A percentile compares a stretch with the other conserved stretches of the same genome.
Conservation (phyloP, 306 rosid species). For the Prunus kanzakura region DNA sequence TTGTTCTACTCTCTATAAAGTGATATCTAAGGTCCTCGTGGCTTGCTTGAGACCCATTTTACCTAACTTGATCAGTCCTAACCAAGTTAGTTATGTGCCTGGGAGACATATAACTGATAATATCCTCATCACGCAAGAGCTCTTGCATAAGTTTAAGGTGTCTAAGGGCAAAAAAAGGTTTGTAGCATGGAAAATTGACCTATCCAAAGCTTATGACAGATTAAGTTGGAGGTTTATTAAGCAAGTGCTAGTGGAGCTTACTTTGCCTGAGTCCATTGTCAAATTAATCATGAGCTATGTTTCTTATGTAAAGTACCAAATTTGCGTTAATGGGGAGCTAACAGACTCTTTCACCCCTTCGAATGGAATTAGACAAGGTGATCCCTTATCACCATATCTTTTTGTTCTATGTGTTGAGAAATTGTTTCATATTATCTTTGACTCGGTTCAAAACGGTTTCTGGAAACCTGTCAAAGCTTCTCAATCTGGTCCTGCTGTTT, state of each 20-base stretch:
- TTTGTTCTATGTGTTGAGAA: not conserved
- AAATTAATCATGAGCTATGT: not conserved
- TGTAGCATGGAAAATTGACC: not conserved
- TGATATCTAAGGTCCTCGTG: not conserved
- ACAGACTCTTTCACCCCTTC: not conserved
- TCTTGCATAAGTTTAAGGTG: not conserved
- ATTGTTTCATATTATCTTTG: not conserved
- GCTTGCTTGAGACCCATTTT: not conserved
- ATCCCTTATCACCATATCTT: not conserved
- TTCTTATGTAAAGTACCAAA: not conserved
- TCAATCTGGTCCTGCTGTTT: fast-evolving
- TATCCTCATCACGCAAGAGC: not conserved
- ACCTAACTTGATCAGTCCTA: not conserved
- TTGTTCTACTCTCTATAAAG: not conserved
- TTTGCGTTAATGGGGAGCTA: not conserved
- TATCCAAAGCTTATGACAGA: not conserved
- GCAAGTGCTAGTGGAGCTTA: not conserved
- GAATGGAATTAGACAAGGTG: not conserved
- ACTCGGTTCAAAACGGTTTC: too few species aligned
- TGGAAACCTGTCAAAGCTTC: not conserved
- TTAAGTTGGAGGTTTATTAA: not conserved
- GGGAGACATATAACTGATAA: not conserved
- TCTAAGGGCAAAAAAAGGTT: not conserved
- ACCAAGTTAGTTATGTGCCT: not conserved
- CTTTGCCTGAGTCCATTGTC: not conserved